Base-by-base conservation (phyloP, 2,329 filamentous ascomycete species). In the Madurella mycetomatis region DNA sequence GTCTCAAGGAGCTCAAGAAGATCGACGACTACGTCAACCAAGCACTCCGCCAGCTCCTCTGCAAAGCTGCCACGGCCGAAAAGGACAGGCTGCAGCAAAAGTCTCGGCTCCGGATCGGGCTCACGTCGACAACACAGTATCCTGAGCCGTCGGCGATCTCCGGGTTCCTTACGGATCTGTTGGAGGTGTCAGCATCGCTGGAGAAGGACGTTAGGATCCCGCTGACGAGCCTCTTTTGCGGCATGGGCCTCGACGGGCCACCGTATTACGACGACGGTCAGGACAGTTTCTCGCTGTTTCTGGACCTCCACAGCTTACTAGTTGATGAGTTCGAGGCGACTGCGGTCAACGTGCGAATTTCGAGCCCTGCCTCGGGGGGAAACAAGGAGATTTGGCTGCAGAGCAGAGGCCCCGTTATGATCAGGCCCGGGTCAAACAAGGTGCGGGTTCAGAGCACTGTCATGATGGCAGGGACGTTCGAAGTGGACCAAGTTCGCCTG, bases 21-120 rank as follows among this genome's bases (percentile, higher is more conserved):
- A 84, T 84, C 56, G 87, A 92, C 49, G 90, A 95, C 58, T 95
- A 91, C 64, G 84, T 92, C 15, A 82, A 83, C 13, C 82, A 83
- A 19, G 85, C 88, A 9, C 78, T 90, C 9, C 75, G 96, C 13
- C 87, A 87, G 63, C 74, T 96, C 1, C 72, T 94, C 11, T 82
- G 81, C 8, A 91, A 89, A 65, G 80, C 83, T 0, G 85, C 81
- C 4, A 72, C 72, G 0, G 76, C 77, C 0, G 76, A 85, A 58
- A 76, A 73, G 48, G 78, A 81, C 16, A 73, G 75, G 19, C 65
- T 78, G 5, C 65, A 70, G 30, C 70, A 69, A 9, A 73, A 74
- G 48, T 68, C 67, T 4, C 63, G 66, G 41, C 69, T 66, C 60
- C 71, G 60, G 53, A 60, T 58, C 62, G 73, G 61, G 54, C 46